Base-by-base conservation (phyloP, 495 filamentous ascomycete genomes). In the Polyplosphaeria fusca region DNA sequence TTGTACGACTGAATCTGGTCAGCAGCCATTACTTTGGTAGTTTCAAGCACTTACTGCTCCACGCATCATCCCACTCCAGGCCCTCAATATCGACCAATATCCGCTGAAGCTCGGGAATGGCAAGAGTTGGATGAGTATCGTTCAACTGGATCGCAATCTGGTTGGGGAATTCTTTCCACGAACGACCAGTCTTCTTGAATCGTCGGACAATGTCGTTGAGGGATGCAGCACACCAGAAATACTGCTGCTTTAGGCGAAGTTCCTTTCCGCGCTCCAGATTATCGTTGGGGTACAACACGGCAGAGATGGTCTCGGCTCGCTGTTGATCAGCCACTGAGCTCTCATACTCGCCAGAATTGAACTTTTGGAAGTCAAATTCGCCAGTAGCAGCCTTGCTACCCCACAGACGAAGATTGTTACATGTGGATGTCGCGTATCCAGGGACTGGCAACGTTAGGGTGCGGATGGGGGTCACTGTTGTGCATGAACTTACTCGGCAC, bases 321-420 rank as follows among this genome's bases (percentile, higher is more conserved):
- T 98, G 93, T 69, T 96, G 90, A 67, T 97, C 94, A 9, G 86
- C 88, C 19, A 98, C 94, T 24, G 93, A 93, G 73, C 86, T 93
- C 71, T 98, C 93, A 70, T 98, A 98, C 56, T 98, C 91, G 32
- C 93, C 93, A 23, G 84, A 89, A 72, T 98, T 98, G 85, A 98
- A 98, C 69, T 96, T 98, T 65, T 95, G 91, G 78, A 98, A 98
- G 73, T 98, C 91, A 60, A 98, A 98, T 71, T 98, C 93, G 47
- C 94, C 93, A 65, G 88, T 91, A 44, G 90, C 88, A 46, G 93
- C 93, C 74, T 96, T 95, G 75, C 89, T 95, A 14, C 89, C 95
- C 93, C 93, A 98, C 24, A 98, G 75, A 16, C 93, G 85, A 64
- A 98, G 78, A 73, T 98, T 98, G 75, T 98, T 98, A 56, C 90